Conservation (phyloP, 805 yeast genomes). For the Candida pini region DNA sequence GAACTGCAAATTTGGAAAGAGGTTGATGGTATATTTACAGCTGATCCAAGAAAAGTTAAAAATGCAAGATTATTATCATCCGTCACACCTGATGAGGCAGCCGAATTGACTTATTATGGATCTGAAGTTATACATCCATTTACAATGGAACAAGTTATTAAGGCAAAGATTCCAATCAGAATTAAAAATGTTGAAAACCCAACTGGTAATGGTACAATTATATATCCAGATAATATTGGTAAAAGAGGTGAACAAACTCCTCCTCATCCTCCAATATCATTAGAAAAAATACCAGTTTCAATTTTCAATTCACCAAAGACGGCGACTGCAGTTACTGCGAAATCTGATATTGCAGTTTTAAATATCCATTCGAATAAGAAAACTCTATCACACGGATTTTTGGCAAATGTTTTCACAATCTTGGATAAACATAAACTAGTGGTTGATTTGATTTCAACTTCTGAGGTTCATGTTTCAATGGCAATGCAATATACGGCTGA, state of each 20-base stretch:
- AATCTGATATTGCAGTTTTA: slow-evolving; percentile 84
- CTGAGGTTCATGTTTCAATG: slow-evolving; percentile 98
- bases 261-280: slow-evolving; percentile 87
- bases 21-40: slow-evolving; percentile 98
- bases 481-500: slow-evolving; percentile 82
- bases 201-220: slow-evolving; percentile 85
- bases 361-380: slow-evolving; percentile 93
- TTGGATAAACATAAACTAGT: slow-evolving; percentile 80
- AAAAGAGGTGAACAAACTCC: slow-evolving; percentile 87
- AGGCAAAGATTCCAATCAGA: slow-evolving; percentile 92
- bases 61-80: slow-evolving; percentile 77
- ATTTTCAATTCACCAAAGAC: slow-evolving; percentile 49
- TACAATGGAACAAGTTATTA: slow-evolving; percentile 98
- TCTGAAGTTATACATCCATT: slow-evolving; percentile 98
- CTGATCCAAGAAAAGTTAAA: slow-evolving; percentile 94
- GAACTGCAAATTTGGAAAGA: slow-evolving; percentile 98
- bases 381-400: slow-evolving; percentile 88
- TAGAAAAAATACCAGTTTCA: slow-evolving; percentile 40
- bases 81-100: slow-evolving; percentile 98
- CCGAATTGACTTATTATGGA: slow-evolving; percentile 96
- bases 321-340: slow-evolving; percentile 95
- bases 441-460: slow-evolving; percentile 93
- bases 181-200: slow-evolving; percentile 96
- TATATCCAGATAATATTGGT: slow-evolving; percentile 86
- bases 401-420: slow-evolving; percentile 84